Conservation (phyloP, 2,329 filamentous ascomycete species). For the Aspergillus jensenii region DNA sequence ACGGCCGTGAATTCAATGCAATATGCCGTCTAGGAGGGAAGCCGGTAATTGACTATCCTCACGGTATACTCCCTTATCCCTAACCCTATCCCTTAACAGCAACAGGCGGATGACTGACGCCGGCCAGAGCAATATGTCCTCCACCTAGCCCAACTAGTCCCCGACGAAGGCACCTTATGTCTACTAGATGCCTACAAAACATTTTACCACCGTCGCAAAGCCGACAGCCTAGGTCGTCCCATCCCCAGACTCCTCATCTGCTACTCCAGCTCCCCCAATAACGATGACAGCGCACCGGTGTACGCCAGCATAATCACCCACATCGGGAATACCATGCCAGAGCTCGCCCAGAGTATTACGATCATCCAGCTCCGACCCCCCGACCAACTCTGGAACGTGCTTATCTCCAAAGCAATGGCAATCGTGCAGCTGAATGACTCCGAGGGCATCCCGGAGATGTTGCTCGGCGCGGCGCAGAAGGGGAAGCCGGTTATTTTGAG, state of each 20-base stretch:
- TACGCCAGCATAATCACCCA: background rate
- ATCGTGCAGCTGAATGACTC: conserved; percentile 6
- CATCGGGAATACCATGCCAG: background rate
- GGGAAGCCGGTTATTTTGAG: background rate
- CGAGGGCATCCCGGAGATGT: conserved; percentile 8
- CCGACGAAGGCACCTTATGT: background rate
- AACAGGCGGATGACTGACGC: background rate
- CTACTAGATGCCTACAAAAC: background rate
- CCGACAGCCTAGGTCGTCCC: background rate
- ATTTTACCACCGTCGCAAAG: background rate
- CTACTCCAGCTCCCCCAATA: background rate
- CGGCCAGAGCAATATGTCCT: background rate
- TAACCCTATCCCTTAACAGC: too few relatives aligned
- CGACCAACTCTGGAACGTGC: conserved; percentile 7
- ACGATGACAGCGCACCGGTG: background rate
- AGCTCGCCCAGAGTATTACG: background rate
- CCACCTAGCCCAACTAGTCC: background rate
- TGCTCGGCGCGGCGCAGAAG: background rate
- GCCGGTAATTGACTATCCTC: conserved; percentile 5
- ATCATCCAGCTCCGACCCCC: background rate
- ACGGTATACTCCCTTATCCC: background rate
- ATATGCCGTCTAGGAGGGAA: background rate
- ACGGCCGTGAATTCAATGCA: conserved; percentile 12
- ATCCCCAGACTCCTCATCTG: background rate
- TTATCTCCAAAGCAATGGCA: conserved; percentile 5